Evolutionary conservation across 371 early-diverging fungal species (phyloP).

Genomic region (Apophysomyces sp.): DNA sequence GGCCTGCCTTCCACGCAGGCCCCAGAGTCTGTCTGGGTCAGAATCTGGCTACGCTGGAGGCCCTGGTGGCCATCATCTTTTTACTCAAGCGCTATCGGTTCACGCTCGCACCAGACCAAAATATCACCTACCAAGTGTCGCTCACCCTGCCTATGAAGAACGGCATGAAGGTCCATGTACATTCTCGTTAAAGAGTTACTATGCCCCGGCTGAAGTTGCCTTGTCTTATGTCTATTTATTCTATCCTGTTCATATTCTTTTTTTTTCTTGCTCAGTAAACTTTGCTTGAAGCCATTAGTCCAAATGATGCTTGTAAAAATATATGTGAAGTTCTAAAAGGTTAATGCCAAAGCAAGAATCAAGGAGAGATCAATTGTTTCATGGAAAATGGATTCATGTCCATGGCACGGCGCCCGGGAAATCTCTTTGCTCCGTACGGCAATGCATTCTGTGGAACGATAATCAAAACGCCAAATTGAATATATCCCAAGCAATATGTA

Average conservation of each 20-base stretch:
- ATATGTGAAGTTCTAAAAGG: too few species aligned
- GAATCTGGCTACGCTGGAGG: conserved; percentile 47
- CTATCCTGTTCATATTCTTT: not conserved
- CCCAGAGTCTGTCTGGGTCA: conserved; percentile 67
- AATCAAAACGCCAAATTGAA: too few species aligned
- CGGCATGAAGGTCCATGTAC: conserved; percentile 40
- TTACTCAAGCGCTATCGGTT: conserved; percentile 43
- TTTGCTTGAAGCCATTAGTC: too few species aligned
- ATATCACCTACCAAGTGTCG: conserved; percentile 30
- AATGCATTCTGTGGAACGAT: too few species aligned
- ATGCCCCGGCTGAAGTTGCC: not conserved
- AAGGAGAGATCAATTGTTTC: too few species aligned
- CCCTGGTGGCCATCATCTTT: conserved; percentile 32
- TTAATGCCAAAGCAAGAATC: too few species aligned
- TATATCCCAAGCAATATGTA: too few species aligned
- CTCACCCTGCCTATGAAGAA: conserved; percentile 51
- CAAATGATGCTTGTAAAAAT: too few species aligned
- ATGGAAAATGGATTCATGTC: too few species aligned
- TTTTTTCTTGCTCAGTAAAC: not conserved
- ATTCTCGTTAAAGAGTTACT: not conserved
- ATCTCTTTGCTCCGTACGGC: too few species aligned
- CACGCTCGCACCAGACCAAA: conserved; percentile 36
- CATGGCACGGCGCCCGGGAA: too few species aligned
- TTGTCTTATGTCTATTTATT: not conserved
- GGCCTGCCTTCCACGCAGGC: conserved; percentile 66